Evolutionary conservation across 169 alveolate species (phyloP), one percentile per base, ranked within the genome.

Genomic region (Theileria parva): DNA sequence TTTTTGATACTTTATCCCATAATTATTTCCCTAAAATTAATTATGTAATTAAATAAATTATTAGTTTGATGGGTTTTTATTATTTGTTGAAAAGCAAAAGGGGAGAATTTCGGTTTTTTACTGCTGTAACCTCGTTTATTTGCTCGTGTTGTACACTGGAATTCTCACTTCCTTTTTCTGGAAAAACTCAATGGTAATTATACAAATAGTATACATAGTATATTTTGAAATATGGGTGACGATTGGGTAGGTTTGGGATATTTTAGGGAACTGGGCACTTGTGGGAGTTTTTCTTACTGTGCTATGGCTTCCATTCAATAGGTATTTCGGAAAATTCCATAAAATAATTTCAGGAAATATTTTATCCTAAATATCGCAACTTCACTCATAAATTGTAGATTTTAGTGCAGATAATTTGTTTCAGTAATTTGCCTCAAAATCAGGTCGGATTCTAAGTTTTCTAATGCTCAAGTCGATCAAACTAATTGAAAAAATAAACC

Each of bases 271-370:
- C 76, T 83, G 89, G 89, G 60, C 64, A 25, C 55, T 37, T 25
- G 89, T 83, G 17, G 89, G 89, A n/a, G 23, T 77, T 19, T 67
- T 69, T 21, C 59, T 83, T 0, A 68, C 79, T 21, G 34, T 83
- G 44, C 34, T 79, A 23, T 61, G 86, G 0, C 30, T 76, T 28
- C 81, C 80, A 28, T 76, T 73, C 34, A 28, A 67, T 4, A 70
- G 85, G 89, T 83, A 74, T 61, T 19, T 2, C 8, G 57, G 3
- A 6, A 12, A 13, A 6, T 9, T 53, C 6, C 0, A 75, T 55
- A 75, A 12, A 61, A 12, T 9, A 1, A 2, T 25, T 73, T 48
- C 48, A 83, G 89, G 59, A 6, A 66, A 28, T 13, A 28, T 21
- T 68, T 44, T 51, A 28, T 83, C 0, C 66, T 76, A 21, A 27